These are phyloP conservation scores for Clitoria ternatea DNA, from an alignment of 306 rosid species.

Conservation along the genomic window DNA sequence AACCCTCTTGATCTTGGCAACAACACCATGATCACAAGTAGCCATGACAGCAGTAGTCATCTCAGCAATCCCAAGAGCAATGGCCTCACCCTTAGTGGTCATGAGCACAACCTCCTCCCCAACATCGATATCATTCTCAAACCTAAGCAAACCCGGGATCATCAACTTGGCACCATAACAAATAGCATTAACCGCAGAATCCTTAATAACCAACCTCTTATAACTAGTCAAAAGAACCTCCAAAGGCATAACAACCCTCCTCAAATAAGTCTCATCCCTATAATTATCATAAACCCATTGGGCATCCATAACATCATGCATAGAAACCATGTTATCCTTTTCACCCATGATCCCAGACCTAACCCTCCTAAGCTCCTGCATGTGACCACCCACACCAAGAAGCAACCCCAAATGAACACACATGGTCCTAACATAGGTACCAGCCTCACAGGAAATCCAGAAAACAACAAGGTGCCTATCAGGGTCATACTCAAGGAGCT, in stretches of 20 bases:
- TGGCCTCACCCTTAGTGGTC: constrained; percentile 83
- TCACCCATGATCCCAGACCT: constrained; percentile 80
- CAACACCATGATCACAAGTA: constrained; percentile 82
- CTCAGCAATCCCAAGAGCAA: constrained; percentile 85
- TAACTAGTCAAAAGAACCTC: constrained; percentile 67
- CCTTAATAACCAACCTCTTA: constrained; percentile 84
- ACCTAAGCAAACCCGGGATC: constrained; percentile 81
- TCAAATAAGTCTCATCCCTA: constrained; percentile 66
- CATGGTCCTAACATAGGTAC: constrained; percentile 78
- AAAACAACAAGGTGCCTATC: constrained; percentile 67
- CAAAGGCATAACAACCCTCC: constrained; percentile 81
- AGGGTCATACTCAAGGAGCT: constrained; percentile 74
- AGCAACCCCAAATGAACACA: constrained; percentile 85
- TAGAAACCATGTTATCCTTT: constrained; percentile 81
- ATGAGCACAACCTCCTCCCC: constrained; percentile 83
- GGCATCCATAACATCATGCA: constrained; percentile 94
- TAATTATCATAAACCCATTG: constrained; percentile 69
- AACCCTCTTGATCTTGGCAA: constrained; percentile 84
- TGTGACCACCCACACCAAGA: constrained; percentile 82
- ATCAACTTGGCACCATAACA: constrained; percentile 87
- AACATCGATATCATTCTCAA: constrained; percentile 73
- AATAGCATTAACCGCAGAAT: constrained; percentile 82
- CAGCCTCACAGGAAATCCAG: constrained; percentile 55
- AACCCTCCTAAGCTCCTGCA: constrained; percentile 91
- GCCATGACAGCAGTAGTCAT: constrained; percentile 89